These are phyloP conservation scores for Cladosporium sp. DNA, from an alignment of 2,329 filamentous ascomycete genomes.

Conservation along the genomic window DNA sequence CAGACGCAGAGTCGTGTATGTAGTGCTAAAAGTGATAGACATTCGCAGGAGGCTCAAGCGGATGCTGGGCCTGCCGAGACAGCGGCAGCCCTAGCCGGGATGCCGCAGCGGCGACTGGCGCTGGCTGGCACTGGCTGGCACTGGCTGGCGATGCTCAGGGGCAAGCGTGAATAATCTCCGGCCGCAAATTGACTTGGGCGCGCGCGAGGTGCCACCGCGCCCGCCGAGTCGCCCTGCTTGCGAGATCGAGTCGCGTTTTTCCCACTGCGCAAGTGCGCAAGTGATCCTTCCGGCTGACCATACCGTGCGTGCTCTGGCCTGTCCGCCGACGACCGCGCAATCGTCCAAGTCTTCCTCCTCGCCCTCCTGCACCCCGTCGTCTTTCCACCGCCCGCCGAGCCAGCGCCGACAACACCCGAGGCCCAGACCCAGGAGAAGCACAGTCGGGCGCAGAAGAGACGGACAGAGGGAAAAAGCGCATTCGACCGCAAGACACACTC, in stretches of 20 bases:
- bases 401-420: slow-evolving; percentile 4
- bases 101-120: background rate
- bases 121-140: background rate
- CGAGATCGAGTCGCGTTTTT: background rate
- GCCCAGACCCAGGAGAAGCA: slow-evolving; percentile 1
- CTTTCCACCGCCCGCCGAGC: background rate
- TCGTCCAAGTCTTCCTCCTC: background rate
- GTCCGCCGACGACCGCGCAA: background rate
- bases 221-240: background rate
- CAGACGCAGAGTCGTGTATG: no score
- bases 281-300: background rate
- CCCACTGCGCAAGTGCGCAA: background rate
- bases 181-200: background rate
- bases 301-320: background rate
- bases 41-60: no score
- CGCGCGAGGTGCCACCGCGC: background rate
- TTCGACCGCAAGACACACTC: background rate
- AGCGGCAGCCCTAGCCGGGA: no score
- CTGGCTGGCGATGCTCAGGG: background rate
- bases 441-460: background rate
- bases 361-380: background rate
- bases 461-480: background rate
- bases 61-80: no score
- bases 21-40: no score
- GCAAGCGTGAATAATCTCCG: background rate